Conservation (phyloP, 768 basidiomycete genomes). For the Panaeolus cyanescens region DNA sequence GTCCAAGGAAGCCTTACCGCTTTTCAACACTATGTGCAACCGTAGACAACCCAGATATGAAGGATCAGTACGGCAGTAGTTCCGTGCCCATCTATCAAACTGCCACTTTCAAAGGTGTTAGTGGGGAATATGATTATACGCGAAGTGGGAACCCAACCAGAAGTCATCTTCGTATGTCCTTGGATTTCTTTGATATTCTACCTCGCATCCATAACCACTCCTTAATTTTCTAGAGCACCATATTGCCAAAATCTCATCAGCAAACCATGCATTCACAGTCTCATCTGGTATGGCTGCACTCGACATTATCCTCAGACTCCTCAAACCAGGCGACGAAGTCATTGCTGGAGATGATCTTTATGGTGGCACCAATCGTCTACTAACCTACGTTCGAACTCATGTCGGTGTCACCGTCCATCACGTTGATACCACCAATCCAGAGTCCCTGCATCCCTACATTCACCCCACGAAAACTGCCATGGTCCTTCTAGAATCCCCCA, state of each 20-base stretch:
- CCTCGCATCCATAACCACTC: background rate
- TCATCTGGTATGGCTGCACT: conserved; percentile 98
- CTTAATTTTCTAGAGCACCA: conserved; percentile 75
- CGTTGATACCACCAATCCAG: conserved; percentile 85
- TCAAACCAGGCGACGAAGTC: conserved; percentile 95
- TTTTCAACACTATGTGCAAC: conserved; percentile 92
- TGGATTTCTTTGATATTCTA: conserved; percentile 7
- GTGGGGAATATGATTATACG: conserved; percentile 89
- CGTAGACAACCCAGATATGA: conserved; percentile 87
- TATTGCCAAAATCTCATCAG: conserved; percentile 94
- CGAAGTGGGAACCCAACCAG: conserved; percentile 97
- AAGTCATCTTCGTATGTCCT: conserved; percentile 79
- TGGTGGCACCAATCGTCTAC: conserved; percentile 94
- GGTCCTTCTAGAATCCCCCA: conserved; percentile 97
- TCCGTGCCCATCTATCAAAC: conserved; percentile 98
- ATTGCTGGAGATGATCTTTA: conserved; percentile 98
- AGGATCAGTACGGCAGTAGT: conserved; percentile 94
- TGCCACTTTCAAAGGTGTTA: conserved; percentile 95
- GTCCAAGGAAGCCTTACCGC: conserved; percentile 73
- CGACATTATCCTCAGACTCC: conserved; percentile 89
- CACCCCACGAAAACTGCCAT: conserved; percentile 80
- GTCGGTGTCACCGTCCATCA: conserved; percentile 90
- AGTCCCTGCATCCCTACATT: conserved; percentile 62
- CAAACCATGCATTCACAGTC: conserved; percentile 86
- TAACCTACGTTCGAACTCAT: conserved; percentile 86